These are phyloP conservation scores for Sugiyamaella xylanicola DNA, from an alignment of 1,139 yeast species.

Conservation along the genomic window DNA sequence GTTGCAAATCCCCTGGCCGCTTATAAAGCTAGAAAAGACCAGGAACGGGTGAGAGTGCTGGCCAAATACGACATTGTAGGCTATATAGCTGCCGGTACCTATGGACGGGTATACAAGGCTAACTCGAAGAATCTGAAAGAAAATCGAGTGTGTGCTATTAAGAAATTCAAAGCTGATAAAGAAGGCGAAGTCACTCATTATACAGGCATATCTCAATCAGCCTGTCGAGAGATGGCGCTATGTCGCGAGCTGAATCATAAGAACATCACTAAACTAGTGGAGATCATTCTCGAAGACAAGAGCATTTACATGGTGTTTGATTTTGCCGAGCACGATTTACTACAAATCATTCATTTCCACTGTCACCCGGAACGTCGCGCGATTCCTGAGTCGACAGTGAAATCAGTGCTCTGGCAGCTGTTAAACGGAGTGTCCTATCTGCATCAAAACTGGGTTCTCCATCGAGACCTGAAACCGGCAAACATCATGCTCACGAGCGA, in stretches of 20 bases:
- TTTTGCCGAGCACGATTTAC: slow-evolving; percentile 90
- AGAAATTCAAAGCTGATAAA: slow-evolving; percentile 91
- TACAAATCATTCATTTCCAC: slow-evolving; percentile 92
- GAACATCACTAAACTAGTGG: slow-evolving; percentile 77
- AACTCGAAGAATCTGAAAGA: slow-evolving; percentile 42
- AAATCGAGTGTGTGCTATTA: slow-evolving; percentile 62
- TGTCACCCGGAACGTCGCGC: slow-evolving; percentile 83
- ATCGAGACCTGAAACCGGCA: slow-evolving; percentile 95
- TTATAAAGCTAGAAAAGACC: slow-evolving; percentile 60
- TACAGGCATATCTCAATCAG: slow-evolving; percentile 95
- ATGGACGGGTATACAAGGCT: slow-evolving; percentile 95
- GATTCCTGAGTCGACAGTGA: slow-evolving; percentile 74
- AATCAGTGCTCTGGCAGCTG: slow-evolving; percentile 89
- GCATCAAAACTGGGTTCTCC: slow-evolving; percentile 95
- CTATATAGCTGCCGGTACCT: slow-evolving; percentile 97
- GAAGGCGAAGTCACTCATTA: slow-evolving; percentile 89
- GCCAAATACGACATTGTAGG: slow-evolving; percentile 87
- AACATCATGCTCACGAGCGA: slow-evolving; percentile 91
- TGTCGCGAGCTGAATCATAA: slow-evolving; percentile 84
- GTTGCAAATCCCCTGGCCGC: slow-evolving; percentile 42
- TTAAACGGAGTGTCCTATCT: slow-evolving; percentile 86
- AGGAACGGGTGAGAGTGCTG: slow-evolving; percentile 67
- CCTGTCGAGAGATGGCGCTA: slow-evolving; percentile 92
- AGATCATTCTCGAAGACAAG: slow-evolving; percentile 86
- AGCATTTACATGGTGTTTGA: slow-evolving; percentile 94